Conservation (phyloP, 2,329 filamentous ascomycete genomes). For the Metarhizium brunneum region DNA sequence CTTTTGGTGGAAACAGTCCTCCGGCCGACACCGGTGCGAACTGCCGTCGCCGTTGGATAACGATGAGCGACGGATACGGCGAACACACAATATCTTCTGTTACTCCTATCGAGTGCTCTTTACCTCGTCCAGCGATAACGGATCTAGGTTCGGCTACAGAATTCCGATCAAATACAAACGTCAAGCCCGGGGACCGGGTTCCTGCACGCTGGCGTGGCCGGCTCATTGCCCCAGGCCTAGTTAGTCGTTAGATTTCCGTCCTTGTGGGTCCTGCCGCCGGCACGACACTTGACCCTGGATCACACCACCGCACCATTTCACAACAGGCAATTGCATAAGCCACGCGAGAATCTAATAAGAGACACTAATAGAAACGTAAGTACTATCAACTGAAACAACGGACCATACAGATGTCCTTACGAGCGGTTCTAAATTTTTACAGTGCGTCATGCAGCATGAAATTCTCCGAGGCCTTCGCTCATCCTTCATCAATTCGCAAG, state of each 20-base stretch:
- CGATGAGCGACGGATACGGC: neutral
- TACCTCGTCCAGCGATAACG: neutral
- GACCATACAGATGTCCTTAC: too few relatives aligned
- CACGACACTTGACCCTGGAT: constrained; percentile 10
- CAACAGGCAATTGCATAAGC: too few relatives aligned
- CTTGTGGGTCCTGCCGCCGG: constrained; percentile 2
- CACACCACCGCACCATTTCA: constrained; percentile 8
- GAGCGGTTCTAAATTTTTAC: too few relatives aligned
- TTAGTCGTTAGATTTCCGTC: neutral
- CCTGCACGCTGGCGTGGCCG: neutral
- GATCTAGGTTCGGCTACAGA: neutral
- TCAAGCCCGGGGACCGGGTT: neutral
- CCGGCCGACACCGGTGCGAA: neutral
- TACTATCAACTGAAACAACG: too few relatives aligned
- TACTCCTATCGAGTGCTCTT: neutral
- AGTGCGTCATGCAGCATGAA: too few relatives aligned
- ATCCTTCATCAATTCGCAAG: too few relatives aligned
- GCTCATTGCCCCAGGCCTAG: neutral
- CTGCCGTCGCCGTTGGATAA: neutral
- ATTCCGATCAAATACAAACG: neutral
- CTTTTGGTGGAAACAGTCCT: neutral
- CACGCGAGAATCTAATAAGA: too few relatives aligned
- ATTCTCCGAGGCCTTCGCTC: too few relatives aligned
- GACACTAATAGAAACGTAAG: too few relatives aligned
- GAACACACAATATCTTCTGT: neutral